A percentile compares a stretch with the other conserved stretches of the same genome.
These are phyloP conservation scores for Geranomyces michiganensis DNA, from an alignment of 192 early-diverging fungal species.

Conservation along the genomic window DNA sequence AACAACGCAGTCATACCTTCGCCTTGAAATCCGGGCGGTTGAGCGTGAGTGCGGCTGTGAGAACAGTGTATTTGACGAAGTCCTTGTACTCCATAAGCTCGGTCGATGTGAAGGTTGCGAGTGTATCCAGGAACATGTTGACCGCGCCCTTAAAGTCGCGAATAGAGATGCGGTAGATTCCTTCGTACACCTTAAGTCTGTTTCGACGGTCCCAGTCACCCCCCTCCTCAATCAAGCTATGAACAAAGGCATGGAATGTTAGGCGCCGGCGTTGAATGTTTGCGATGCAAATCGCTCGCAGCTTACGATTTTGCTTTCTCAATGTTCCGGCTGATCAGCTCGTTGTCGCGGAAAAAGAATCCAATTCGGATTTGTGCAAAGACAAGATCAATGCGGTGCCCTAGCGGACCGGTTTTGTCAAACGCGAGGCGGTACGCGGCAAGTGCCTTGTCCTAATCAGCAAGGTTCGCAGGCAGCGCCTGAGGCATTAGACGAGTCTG, in stretches of 20 bases:
- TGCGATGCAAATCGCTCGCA: no score
- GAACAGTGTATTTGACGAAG: constrained; percentile 92
- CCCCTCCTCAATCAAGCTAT: constrained; percentile 92
- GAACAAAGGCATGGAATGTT: not conserved
- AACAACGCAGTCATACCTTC: constrained; percentile 64
- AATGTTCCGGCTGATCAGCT: constrained; percentile 76
- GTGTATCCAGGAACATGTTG: constrained; percentile 87
- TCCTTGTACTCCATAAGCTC: constrained; percentile 98
- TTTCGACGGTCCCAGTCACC: constrained; percentile 99
- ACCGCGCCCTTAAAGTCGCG: constrained; percentile 95
- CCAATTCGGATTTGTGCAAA: constrained; percentile 92
- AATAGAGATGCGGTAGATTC: constrained; percentile 88
- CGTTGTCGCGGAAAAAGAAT: constrained; percentile 89
- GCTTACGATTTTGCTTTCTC: constrained; percentile 66
- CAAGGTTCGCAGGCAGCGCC: not conserved
- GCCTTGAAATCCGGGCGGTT: constrained; percentile 92
- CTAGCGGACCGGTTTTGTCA: constrained; percentile 88
- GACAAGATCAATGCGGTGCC: constrained; percentile 90
- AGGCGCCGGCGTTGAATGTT: not conserved
- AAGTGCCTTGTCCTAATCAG: constrained; percentile 76
- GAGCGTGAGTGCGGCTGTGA: constrained; percentile 86
- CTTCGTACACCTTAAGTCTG: constrained; percentile 95
- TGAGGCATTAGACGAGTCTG: not conserved
- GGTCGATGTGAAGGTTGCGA: constrained; percentile 94
- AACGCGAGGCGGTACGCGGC: constrained; percentile 78